Evolutionary conservation across 768 basidiomycete genomes (phyloP).

Genomic region (Collybiopsis luxurians): DNA sequence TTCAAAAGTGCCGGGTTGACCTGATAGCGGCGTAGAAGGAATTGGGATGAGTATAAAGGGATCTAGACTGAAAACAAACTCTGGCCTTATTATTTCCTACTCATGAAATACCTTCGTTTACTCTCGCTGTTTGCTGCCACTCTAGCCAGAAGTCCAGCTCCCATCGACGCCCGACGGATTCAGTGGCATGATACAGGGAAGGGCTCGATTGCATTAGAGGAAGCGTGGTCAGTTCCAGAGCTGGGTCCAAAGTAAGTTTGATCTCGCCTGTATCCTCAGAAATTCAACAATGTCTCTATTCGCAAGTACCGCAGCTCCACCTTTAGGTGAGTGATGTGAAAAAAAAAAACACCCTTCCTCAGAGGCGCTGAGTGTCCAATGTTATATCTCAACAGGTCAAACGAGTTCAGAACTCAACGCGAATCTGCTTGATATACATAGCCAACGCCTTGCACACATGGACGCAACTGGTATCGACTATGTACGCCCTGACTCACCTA

Average conservation of each 20-base stretch:
- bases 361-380: no score
- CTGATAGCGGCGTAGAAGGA: no score
- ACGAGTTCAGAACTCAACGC: conserved; percentile 1
- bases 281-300: no score
- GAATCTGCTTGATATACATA: conserved; percentile 1
- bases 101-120: no score
- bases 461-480: conserved; percentile 1
- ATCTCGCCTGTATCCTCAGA: no score
- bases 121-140: no score
- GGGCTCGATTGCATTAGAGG: conserved; percentile 4
- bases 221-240: conserved; percentile 5
- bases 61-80: no score
- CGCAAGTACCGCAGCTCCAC: background rate
- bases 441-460: conserved; percentile 7
- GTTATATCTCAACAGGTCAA: background rate
- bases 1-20: no score
- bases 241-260: background rate
- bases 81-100: no score
- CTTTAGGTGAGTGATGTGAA: background rate
- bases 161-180: background rate
- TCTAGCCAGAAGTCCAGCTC: no score
- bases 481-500: background rate
- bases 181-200: conserved; percentile 2
- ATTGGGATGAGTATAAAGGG: no score
- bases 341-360: no score